Evolutionary conservation across 345 rosid species (phyloP).

Genomic region (Arabidopsis thaliana): TAIR10.1 NC_003076.8:2813001-2813500

Average conservation of each 20-base stretch:
- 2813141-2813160: conserved; percentile 24
- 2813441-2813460: background rate
- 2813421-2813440: background rate
- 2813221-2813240: conserved; percentile 11
- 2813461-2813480: background rate
- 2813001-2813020: conserved; percentile 51
- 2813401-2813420: background rate
- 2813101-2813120: conserved; percentile 26
- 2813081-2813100: conserved; percentile 28
- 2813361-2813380: background rate
- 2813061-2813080: conserved; percentile 48
- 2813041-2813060: conserved; percentile 48
- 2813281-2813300: conserved; percentile 38
- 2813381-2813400: background rate
- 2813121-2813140: conserved; percentile 34
- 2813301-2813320: conserved; percentile 13
- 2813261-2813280: background rate
- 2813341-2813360: conserved; percentile 17
- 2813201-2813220: conserved; percentile 46
- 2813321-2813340: background rate
- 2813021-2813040: conserved; percentile 44
- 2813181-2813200: conserved; percentile 53
- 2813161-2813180: conserved; percentile 52
- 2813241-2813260: conserved; percentile 18
- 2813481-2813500: conserved; percentile 6